phyloP scores from a whole-genome alignment of 805 yeast species.

The Kodamaea jinghongensis region DNA sequence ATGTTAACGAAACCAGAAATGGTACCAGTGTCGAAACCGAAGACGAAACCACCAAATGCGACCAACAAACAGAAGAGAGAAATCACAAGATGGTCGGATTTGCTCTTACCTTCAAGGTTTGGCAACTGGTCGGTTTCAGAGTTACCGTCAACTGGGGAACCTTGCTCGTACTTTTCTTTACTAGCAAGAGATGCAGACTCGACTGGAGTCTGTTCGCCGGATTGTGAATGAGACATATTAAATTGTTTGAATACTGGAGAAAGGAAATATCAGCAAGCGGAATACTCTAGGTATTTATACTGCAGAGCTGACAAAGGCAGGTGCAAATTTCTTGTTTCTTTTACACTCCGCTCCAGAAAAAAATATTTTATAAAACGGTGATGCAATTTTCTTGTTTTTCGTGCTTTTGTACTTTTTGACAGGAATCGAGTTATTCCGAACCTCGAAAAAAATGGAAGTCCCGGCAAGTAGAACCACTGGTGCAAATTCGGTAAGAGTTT shows the following conservation, averaged over 20 bases:
- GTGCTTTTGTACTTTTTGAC: no score
- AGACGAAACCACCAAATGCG: conserved; percentile 30
- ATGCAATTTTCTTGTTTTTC: no score
- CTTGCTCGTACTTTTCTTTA: conserved; percentile 17
- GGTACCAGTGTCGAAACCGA: conserved; percentile 32
- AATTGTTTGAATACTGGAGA: conserved; percentile 3
- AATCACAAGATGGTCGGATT: conserved; percentile 31
- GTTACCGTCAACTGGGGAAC: conserved; percentile 1
- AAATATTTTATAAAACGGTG: no score
- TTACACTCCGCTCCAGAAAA: no score
- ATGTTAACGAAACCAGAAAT: conserved; percentile 31
- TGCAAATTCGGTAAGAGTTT: no score
- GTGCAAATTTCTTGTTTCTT: no score
- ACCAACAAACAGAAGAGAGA: conserved; percentile 28
- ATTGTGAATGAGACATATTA: conserved; percentile 20
- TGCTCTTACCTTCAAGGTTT: conserved; percentile 7
- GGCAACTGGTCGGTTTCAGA: conserved; percentile 2
- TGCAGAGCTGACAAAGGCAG: no score
- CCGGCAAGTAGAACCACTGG: no score
- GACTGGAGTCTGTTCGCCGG: conserved; percentile 36
- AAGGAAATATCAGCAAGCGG: background rate
- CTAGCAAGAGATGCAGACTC: conserved; percentile 24
- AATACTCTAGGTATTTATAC: no score
- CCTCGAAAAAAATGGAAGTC: no score
- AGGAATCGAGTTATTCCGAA: no score